Base-by-base conservation (phyloP, 2,329 filamentous ascomycete species). In the Ustilaginoidea virens region DNA sequence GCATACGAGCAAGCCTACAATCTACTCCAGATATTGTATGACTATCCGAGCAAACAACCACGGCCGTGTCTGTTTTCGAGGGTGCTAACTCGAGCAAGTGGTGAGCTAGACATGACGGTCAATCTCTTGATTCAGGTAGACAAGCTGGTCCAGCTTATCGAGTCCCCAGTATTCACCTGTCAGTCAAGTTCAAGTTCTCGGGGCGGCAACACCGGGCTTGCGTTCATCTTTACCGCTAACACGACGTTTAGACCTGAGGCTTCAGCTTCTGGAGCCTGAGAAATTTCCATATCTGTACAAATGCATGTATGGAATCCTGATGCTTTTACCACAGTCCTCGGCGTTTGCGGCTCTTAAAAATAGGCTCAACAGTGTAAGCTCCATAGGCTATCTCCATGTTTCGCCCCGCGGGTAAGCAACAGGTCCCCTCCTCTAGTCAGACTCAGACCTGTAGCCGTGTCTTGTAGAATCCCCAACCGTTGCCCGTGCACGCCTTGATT, bases 51-150 rank as follows among this genome's bases (percentile, higher is more conserved):
- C 7, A 23, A 11, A 17, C 6, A 27, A 23, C 21, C 8, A 2
- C 18, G 5, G 10, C n/a, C n/a, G 5, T 16, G 9, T n/a, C 12
- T 6, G 5, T n/a, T 24, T 4, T n/a, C 15, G 11, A 10, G 18
- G 16, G n/a, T 20, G 16, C 35, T 42, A 13, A 42, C 29, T 18
- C 9, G 11, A 23, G 12, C 7, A 38, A 92, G 83, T 53, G 90
- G 83, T 34, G 90, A 98, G 45, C 64, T 98, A 27, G 90, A 98
- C 51, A 96, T 98, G 83, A 96, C 87, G 0, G 90, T 98, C 42
- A 93, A 93, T 43, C 92, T 94, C 55, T 69, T 98, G 31, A 98
- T 98, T 24, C 92, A 98, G 51, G 94, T 98, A 41, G 90, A 98
- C 54, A 98, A 98, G 52, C 67, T 98, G 11, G 90, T 98, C 9